Evolutionary conservation across 1,139 yeast species (phyloP), one percentile per base, ranked within the genome.

Genomic region (Pichia sp.): DNA sequence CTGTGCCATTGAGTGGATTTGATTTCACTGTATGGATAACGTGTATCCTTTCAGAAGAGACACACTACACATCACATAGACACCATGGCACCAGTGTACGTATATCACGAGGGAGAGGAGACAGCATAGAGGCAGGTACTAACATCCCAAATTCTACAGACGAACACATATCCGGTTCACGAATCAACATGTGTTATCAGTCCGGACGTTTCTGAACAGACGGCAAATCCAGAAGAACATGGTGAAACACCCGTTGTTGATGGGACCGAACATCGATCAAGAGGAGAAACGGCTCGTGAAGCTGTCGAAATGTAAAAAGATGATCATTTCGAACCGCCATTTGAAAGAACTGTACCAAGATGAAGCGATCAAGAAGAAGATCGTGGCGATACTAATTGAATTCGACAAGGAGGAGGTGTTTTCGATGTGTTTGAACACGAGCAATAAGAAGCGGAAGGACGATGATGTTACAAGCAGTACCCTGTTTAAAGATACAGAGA

Each of bases 41-140:
- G n/a, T n/a, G 28, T 24, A 24, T 24, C 28, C 12, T 24, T 2
- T 10, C 9, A 12, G 9, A 24, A 24, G 9, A 24, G 11, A 24
- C 11, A 24, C 12, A 24, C 12, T 24, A 24, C 12, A n/a, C 14
- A 22, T 24, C 17, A 24, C 7, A 18, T 4, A 1, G n/a, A n/a
- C n/a, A n/a, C n/a, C n/a, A 60, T 60, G 64, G 60, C 63, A 31
- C 64, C 64, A 36, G 54, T 56, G 62, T 59, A 53, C 36, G 62
- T 58, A 34, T 33, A 4, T 2, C n/a, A 4, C 11, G 7, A 18
- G 20, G 17, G 10, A 19, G 18, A 28, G 14, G n/a, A 10, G 14
- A 6, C 10, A 28, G 14, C 14, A 10, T 8, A 3, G 10, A 28
- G 5, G 6, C 7, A 10, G 31, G 14, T 28, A 28, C n/a, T 28